Evolutionary conservation across 2,329 filamentous ascomycete genomes (phyloP).

Genomic region (Colletotrichum godetiae): DNA sequence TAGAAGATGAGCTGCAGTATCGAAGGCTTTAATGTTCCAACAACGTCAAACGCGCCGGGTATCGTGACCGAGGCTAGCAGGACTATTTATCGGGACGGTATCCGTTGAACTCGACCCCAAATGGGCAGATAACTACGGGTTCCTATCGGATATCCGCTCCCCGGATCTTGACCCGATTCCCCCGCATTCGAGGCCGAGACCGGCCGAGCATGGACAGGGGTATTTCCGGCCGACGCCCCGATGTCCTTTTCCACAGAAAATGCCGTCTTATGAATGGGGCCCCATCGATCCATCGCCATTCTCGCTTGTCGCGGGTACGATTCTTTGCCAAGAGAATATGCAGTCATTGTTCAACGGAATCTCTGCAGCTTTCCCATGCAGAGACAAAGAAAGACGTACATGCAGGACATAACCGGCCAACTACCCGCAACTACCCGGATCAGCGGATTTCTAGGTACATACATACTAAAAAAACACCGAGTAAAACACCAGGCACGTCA

Average conservation of each 20-base stretch:
- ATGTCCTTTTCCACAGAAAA: slow-evolving; percentile 18
- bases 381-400: background rate
- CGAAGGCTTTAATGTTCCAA: slow-evolving; percentile 11
- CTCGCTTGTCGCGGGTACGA: background rate
- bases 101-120: slow-evolving; percentile 10
- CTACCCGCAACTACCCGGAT: background rate
- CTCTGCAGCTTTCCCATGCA: slow-evolving; percentile 3
- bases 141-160: slow-evolving; percentile 33
- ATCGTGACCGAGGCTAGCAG: slow-evolving; percentile 16
- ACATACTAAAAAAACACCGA: background rate
- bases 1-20: background rate
- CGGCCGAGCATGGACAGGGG: slow-evolving; percentile 32
- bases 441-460: background rate
- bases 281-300: background rate
- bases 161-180: slow-evolving; percentile 31
- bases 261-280: background rate
- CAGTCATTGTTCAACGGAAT: background rate
- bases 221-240: slow-evolving; percentile 31
- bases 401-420: background rate
- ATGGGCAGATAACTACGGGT: slow-evolving; percentile 15
- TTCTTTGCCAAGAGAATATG: background rate
- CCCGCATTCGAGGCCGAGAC: slow-evolving; percentile 33
- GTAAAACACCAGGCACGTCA: background rate
- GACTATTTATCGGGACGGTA: slow-evolving; percentile 10
- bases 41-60: background rate